These are phyloP conservation scores for Ganoderma lingzhi DNA, from an alignment of 1,284 basidiomycete genomes.

Conservation along the genomic window DNA sequence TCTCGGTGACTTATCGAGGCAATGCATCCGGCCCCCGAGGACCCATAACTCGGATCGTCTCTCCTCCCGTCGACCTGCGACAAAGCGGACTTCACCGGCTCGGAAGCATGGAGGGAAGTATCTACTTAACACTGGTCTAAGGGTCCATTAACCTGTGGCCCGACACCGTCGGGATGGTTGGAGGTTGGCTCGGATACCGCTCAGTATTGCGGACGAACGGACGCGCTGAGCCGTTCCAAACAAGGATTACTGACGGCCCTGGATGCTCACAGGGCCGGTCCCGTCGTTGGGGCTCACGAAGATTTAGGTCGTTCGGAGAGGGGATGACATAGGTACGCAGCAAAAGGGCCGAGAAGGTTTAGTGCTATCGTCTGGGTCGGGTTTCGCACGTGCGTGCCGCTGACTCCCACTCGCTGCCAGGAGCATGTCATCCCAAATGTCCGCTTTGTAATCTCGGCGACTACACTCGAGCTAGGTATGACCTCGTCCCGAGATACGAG, in stretches of 20 bases:
- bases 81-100: not conserved
- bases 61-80: not conserved
- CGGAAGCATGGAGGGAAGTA: not conserved
- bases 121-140: not conserved
- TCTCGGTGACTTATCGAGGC: not conserved
- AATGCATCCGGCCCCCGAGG: not conserved
- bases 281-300: not conserved
- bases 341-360: not conserved
- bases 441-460: not conserved
- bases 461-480: not conserved
- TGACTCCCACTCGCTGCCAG: constrained; percentile 1
- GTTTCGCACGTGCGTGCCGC: constrained; percentile 6
- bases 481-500: too few species aligned
- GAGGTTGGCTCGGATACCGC: not conserved
- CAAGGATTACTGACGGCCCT: not conserved
- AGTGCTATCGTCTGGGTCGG: not conserved
- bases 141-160: not conserved
- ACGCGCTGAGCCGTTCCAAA: not conserved
- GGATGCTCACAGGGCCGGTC: not conserved
- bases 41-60: too few species aligned
- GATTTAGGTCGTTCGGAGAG: not conserved
- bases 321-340: not conserved
- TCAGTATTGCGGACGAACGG: not conserved
- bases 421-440: not conserved
- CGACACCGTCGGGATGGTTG: not conserved